Evolutionary conservation across 495 filamentous ascomycete genomes (phyloP).

Genomic region (Neurospora pannonica): DNA sequence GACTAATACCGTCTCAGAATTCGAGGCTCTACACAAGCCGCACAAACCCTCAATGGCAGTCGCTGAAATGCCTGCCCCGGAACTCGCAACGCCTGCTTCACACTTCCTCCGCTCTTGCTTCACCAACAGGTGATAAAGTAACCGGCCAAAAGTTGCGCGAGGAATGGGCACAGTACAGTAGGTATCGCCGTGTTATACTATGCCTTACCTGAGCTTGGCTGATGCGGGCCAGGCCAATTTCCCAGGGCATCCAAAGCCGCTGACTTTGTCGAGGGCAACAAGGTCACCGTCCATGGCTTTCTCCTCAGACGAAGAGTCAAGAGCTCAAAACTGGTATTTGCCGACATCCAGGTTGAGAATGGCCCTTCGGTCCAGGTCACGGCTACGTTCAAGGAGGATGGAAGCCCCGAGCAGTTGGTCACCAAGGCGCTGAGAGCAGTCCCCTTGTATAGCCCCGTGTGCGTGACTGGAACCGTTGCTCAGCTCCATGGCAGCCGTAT

Average conservation of each 20-base stretch:
- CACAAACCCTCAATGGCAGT: background rate
- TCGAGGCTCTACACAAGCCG: background rate
- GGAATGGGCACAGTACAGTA: slow-evolving; percentile 23
- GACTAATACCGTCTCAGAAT: background rate
- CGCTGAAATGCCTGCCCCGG: background rate
- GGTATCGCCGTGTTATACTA: background rate
- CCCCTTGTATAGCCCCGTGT: slow-evolving; percentile 30
- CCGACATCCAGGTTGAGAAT: slow-evolving; percentile 39
- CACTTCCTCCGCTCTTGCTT: background rate
- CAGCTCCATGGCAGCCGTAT: slow-evolving; percentile 9
- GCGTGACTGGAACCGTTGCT: slow-evolving; percentile 24
- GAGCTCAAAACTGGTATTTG: slow-evolving; percentile 59
- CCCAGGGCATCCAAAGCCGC: slow-evolving; percentile 33
- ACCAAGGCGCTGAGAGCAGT: slow-evolving; percentile 23
- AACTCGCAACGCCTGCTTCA: slow-evolving; percentile 8
- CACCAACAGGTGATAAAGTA: background rate
- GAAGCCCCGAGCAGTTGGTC: slow-evolving; percentile 11
- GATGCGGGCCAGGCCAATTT: slow-evolving; percentile 38
- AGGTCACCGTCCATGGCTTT: slow-evolving; percentile 64
- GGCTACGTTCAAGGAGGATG: slow-evolving; percentile 16
- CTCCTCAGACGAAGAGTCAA: slow-evolving; percentile 53
- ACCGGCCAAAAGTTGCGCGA: slow-evolving; percentile 8
- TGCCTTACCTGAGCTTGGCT: background rate
- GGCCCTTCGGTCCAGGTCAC: slow-evolving; percentile 27
- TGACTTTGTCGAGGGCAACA: slow-evolving; percentile 29